These are phyloP conservation scores for Cupressus sempervirens DNA, from an alignment of 75 land plant genomes.

Conservation along the genomic window DNA sequence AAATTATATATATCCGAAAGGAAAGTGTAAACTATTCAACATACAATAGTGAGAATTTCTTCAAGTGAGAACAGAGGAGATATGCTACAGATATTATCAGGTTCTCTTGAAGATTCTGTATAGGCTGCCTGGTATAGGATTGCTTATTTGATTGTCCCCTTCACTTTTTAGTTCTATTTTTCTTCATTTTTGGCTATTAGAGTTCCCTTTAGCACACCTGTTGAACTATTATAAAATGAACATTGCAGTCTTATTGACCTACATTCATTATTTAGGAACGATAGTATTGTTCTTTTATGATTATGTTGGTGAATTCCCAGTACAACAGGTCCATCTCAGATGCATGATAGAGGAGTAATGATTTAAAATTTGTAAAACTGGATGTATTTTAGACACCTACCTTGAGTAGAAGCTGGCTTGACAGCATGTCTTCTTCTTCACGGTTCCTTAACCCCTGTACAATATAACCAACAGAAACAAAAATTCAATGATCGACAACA, in stretches of 20 bases:
- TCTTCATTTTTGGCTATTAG: background rate
- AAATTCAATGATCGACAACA: background rate
- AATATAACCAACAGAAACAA: background rate
- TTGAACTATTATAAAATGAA: background rate
- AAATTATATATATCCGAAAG: too few species aligned
- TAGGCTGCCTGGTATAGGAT: background rate
- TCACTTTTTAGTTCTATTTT: background rate
- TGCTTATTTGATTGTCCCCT: background rate
- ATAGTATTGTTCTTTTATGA: background rate
- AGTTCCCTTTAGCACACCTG: background rate
- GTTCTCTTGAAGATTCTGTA: too few species aligned
- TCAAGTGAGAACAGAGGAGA: too few species aligned
- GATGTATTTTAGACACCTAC: constrained; percentile 22
- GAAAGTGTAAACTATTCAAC: too few species aligned
- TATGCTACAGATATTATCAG: too few species aligned
- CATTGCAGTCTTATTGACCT: background rate
- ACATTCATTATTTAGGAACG: background rate
- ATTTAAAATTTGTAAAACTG: background rate
- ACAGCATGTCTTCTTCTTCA: constrained; percentile 67
- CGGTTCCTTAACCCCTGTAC: constrained; percentile 71
- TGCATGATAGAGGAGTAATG: too few species aligned
- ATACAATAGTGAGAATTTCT: too few species aligned
- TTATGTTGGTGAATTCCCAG: too few species aligned
- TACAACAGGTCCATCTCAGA: too few species aligned
- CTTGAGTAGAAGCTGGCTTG: constrained; percentile 69